A percentile compares a stretch with the other conserved stretches of the same genome.
phyloP scores from a whole-genome alignment of 345 rosid genomes.

The Eucalyptus tenuipes region DNA sequence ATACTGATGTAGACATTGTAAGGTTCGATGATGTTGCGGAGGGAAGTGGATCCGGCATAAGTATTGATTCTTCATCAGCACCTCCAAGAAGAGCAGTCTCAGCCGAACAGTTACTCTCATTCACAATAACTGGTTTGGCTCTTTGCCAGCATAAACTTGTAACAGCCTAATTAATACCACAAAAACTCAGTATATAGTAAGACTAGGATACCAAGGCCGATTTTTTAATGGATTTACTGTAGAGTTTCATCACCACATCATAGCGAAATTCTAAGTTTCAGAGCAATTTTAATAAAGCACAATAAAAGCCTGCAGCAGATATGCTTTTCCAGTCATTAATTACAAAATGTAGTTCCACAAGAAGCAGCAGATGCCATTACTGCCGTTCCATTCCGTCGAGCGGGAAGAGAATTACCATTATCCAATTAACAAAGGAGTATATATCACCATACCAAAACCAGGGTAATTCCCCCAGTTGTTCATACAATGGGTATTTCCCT shows the following conservation, averaged over 20 bases:
- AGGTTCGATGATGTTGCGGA: constrained; percentile 44
- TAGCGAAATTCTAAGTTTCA: background rate
- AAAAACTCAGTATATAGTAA: constrained; percentile 1
- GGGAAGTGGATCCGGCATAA: constrained; percentile 97
- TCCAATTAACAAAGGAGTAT: background rate
- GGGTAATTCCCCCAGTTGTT: background rate
- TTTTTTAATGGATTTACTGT: background rate
- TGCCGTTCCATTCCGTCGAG: background rate
- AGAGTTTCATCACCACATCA: background rate
- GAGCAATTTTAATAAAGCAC: background rate
- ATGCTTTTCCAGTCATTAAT: background rate
- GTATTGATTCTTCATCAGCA: constrained; percentile 72
- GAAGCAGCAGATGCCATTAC: background rate
- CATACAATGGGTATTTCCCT: background rate
- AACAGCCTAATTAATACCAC: constrained; percentile 53
- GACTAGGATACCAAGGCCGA: background rate
- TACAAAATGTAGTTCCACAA: background rate
- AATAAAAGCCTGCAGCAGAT: background rate
- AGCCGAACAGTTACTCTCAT: constrained; percentile 62
- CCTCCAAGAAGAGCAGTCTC: constrained; percentile 96
- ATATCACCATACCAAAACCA: background rate
- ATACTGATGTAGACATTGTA: constrained; percentile 33
- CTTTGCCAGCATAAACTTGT: constrained; percentile 98
- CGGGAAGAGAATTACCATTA: background rate
- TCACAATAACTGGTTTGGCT: constrained; percentile 74